Evolutionary conservation across 2,329 filamentous ascomycete species (phyloP), one percentile per base, ranked within the genome.

Genomic region (Apiospora koreana): DNA sequence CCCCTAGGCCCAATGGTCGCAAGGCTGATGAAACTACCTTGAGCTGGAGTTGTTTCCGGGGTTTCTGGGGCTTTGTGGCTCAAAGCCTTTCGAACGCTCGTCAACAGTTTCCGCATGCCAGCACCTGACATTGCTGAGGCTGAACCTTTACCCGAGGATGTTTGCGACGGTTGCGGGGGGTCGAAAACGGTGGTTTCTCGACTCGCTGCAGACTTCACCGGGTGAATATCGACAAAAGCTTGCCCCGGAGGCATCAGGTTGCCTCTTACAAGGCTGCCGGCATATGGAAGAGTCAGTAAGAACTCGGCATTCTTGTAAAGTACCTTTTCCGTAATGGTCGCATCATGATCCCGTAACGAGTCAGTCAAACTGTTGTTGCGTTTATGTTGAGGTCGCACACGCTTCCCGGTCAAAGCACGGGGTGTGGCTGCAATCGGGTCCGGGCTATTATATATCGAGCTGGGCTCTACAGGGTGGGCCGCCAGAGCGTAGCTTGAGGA

Each of bases 351-450:
- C 74, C 94, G 86, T 68, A 95, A 80, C 1, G 95, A 95, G 81
- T 98, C 94, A 0, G 93, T 93, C 75, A 96, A 92, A 79, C 95
- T 98, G 67, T 92, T 94, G 77, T 93, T 97, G 28, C 94, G 91
- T 80, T 94, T 95, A 81, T 97, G 94, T 2, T 84, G 82, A 25
- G 89, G 86, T 21, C 89, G 86, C 9, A 88, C 84, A 21, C 88
- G 85, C 77, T 91, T 91, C 69, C 88, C 88, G 14, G 85, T 83
- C 2, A 91, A 80, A 1, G 87, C 82, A 69, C 86, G 87, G 4
- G 89, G 89, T 3, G 88, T 90, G 12, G 85, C 85, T 6, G 89
- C 89, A 64, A 91, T 82, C 4, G 85, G 86, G 10, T 85, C 86
- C 2, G 82, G 76, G 50, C 25, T 81, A 43, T 83, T 84, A 70